Conservation (phyloP, 2,329 filamentous ascomycete species). For the Exserohilum turcica region DNA sequence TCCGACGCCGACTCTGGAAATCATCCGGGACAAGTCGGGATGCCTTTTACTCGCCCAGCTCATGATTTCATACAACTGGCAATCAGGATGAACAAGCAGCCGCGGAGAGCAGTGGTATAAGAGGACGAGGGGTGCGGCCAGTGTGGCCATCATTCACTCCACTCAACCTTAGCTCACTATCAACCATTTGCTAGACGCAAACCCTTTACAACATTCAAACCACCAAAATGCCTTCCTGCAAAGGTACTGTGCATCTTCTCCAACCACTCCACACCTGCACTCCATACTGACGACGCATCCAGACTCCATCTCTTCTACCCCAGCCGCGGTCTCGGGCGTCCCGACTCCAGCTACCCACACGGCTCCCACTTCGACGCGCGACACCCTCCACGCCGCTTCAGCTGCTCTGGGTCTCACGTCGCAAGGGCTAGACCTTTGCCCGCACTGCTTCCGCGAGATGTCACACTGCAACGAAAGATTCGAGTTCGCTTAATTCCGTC, state of each 20-base stretch:
- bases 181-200: background rate
- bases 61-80: slow-evolving; percentile 8
- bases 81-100: slow-evolving; percentile 16
- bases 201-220: background rate
- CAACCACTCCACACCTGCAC: background rate
- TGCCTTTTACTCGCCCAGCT: slow-evolving; percentile 22
- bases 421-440: slow-evolving; percentile 33
- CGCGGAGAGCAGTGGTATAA: slow-evolving; percentile 21
- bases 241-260: slow-evolving; percentile 11
- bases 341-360: slow-evolving; percentile 25
- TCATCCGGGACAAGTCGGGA: slow-evolving; percentile 27
- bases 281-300: slow-evolving; percentile 1
- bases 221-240: slow-evolving; percentile 28
- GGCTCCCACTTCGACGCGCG: slow-evolving; percentile 23
- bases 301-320: slow-evolving; percentile 35
- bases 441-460: slow-evolving; percentile 36
- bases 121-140: background rate
- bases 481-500: slow-evolving; percentile 23
- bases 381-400: slow-evolving; percentile 30
- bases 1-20: slow-evolving; percentile 23
- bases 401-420: slow-evolving; percentile 23
- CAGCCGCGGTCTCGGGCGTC: slow-evolving; percentile 26
- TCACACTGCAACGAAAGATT: slow-evolving; percentile 34
- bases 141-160: background rate
- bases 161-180: background rate